Conservation (phyloP, 2,329 filamentous ascomycete genomes). For the Lecanicillium sp. region DNA sequence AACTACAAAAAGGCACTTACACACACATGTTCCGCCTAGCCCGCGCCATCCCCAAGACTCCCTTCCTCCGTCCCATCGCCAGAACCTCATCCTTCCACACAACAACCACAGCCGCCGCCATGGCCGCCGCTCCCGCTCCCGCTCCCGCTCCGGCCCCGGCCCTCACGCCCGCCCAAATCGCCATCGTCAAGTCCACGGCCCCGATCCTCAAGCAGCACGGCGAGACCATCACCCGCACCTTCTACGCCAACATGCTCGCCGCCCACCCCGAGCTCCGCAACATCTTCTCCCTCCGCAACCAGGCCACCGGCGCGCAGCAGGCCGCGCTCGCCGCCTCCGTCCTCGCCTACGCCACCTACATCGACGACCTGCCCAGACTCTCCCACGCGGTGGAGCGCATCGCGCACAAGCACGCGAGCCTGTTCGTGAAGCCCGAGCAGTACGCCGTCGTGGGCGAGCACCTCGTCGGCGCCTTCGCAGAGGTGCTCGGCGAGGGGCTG, state of each 20-base stretch:
- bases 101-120: background rate
- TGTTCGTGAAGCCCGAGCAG: slow-evolving; percentile 63
- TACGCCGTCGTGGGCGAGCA: slow-evolving; percentile 65
- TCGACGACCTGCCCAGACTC: slow-evolving; percentile 62
- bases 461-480: slow-evolving; percentile 60
- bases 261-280: slow-evolving; percentile 61
- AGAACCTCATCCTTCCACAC: background rate
- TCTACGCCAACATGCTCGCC: slow-evolving; percentile 63
- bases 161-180: slow-evolving; percentile 58
- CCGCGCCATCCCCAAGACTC: no score
- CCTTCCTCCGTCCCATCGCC: background rate
- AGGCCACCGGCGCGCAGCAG: slow-evolving; percentile 61
- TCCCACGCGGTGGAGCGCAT: slow-evolving; percentile 57
- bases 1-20: background rate
- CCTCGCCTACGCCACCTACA: slow-evolving; percentile 65
- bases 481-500: slow-evolving; percentile 61
- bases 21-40: slow-evolving; percentile 9
- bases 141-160: no score
- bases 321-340: slow-evolving; percentile 64
- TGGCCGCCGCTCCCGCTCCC: background rate
- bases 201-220: slow-evolving; percentile 66
- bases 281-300: slow-evolving; percentile 66
- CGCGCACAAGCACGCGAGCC: slow-evolving; percentile 67
- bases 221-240: slow-evolving; percentile 60
- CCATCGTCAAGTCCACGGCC: slow-evolving; percentile 70